Evolutionary conservation across 2,329 filamentous ascomycete genomes (phyloP).

Genomic region (Aspergillus aculeatus): DNA sequence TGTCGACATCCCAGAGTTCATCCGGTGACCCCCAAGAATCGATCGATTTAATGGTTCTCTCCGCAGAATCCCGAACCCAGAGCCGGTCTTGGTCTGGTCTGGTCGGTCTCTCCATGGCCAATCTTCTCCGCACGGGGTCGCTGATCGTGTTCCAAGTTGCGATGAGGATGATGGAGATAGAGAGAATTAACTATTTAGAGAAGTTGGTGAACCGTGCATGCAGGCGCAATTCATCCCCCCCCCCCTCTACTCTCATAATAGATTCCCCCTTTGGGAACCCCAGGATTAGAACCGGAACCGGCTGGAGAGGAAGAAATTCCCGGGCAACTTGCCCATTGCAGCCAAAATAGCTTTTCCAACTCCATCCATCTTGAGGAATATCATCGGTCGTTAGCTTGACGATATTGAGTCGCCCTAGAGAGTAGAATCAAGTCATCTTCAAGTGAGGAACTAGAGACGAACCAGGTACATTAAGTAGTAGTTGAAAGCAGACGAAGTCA

Average conservation of each 20-base stretch:
- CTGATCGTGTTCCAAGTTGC: not conserved
- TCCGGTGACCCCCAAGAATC: not conserved
- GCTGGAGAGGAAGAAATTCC: not conserved
- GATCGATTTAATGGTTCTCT: not conserved
- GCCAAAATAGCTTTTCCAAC: not conserved
- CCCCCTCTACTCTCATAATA: too few relatives aligned
- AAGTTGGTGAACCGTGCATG: not conserved
- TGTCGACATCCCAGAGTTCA: not conserved
- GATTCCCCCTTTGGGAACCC: not conserved
- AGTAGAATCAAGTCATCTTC: too few relatives aligned
- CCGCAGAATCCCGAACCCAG: constrained; percentile 10
- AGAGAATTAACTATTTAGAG: not conserved
- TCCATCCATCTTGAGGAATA: too few relatives aligned
- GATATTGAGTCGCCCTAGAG: too few relatives aligned
- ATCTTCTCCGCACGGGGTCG: constrained; percentile 8
- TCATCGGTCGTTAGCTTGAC: too few relatives aligned
- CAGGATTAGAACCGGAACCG: not conserved
- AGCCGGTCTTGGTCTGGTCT: too few relatives aligned
- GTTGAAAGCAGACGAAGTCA: constrained; percentile 5
- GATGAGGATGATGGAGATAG: not conserved
- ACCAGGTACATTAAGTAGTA: not conserved
- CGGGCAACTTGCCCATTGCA: not conserved
- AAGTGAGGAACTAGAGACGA: too few relatives aligned
- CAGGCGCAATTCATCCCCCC: not conserved
- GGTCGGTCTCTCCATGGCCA: not conserved